Base-by-base conservation (phyloP, 345 rosid species). In the Pistacia vera region DNA sequence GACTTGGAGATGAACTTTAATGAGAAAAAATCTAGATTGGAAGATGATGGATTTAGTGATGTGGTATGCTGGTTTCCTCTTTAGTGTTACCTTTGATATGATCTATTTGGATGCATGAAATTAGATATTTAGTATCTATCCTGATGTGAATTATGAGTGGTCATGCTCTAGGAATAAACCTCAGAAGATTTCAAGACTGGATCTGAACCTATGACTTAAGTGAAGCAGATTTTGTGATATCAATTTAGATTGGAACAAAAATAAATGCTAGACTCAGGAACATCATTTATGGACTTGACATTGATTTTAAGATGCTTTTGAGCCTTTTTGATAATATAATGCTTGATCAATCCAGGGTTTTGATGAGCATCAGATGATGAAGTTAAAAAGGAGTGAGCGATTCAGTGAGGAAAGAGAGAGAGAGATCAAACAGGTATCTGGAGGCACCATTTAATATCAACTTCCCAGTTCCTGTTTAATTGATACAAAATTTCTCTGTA, bases 1-100 rank as follows among this genome's bases (percentile, higher is more conserved):
- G 99, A 92, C 78, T 81, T 96, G 80, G 98, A 96, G 84, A 94
- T 96, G 94, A 89, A 88, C 83, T 76, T 90, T 63, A 88, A 91
- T 12, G 90, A 93, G 63, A 84, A 80, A 79, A 82, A 83, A 77
- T 84, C 87, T 76, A 85, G 79, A 81, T 68, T 77, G 62, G 97
- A 87, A 70, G 94, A 91, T 61, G 95, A 94, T 75, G 87, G 81
- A 75, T 89, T 94, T 44, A 95, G 86, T 78, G 90, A 92, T 85
- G 86, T 89, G 86, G 98, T 96, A 90, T 75, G 68, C 22, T 33
- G 30, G 30, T n/a, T 63, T 49, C 46, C 9, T n/a, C 33, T 73
- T 52, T 63, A 18, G n/a, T 61, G 65, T 63, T 63, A 35, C 48
- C 28, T 72, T 46, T 22, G 56, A 8, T 60, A 72, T 56, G 75